Evolutionary conservation across 352 stramenopile species (phyloP), one percentile per base, ranked within the genome.

Genomic region (Globisporangium parvum): DNA sequence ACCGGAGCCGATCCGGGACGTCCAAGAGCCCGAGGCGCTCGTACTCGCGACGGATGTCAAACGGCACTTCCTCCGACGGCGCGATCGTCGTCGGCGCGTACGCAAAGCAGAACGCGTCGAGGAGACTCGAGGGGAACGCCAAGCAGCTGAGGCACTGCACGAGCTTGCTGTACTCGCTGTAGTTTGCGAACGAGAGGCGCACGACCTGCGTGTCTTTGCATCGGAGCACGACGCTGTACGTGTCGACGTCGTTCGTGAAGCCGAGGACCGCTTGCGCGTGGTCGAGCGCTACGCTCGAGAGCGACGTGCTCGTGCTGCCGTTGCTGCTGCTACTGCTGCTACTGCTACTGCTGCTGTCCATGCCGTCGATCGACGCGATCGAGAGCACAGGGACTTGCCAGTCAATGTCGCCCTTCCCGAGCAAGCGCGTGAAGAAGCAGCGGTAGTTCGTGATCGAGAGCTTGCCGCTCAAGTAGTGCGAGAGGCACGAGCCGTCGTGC

Each of bases 401-500:
- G 33, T 85, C 77, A 21, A 91, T 75, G 35, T 82, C 71, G 17
- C 66, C 65, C 23, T 54, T 59, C 31, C 63, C 74, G 17, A 88
- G 59, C 9, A 87, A 23, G 11, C 70, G 70, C 18, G 69, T 85
- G 63, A 92, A 94, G 31, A 89, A 70, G 42, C 84, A 94, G 10
- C 84, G 81, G 47, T 92, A 94, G 60, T 87, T 94, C 14, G 80
- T 92, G 41, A 94, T 78, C 47, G 81, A 92, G 49, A 94, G 69
- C 49, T 85, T 88, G 2, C 84, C 84, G 31, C 69, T 80, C 42
- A 89, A 75, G 47, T 87, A 88, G 48, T 90, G 79, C 40, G 77
- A 68, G 21, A 84, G 50, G 23, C 80, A 91, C 15, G 80, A 83
- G 35, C 80, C 80, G 47, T 91, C 75, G 31, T 85, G 67, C 12